A percentile compares a stretch with the other conserved stretches of the same genome.
These are phyloP conservation scores for Scolecobasidium constrictum DNA, from an alignment of 2,329 filamentous ascomycete species.

Conservation along the genomic window DNA sequence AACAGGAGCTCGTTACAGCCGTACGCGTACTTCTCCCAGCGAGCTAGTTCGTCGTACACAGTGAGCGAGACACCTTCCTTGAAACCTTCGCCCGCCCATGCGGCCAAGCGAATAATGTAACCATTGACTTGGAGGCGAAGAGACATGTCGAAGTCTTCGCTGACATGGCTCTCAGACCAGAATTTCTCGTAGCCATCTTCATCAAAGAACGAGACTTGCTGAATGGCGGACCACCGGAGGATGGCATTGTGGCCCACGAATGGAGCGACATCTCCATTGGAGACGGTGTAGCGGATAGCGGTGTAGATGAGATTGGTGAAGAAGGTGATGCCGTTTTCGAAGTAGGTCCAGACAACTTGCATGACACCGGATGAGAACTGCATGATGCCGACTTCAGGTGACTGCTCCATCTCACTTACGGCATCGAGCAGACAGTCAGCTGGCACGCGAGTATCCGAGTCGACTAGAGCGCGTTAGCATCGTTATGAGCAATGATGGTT, in stretches of 20 bases:
- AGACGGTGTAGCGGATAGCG: constrained; percentile 58
- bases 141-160: constrained; percentile 68
- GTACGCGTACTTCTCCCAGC: constrained; percentile 66
- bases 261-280: constrained; percentile 60
- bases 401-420: constrained; percentile 61
- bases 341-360: constrained; percentile 56
- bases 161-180: constrained; percentile 68
- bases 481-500: not conserved
- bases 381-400: constrained; percentile 58
- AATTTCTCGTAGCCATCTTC: constrained; percentile 53
- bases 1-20: constrained; percentile 63
- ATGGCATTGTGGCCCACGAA: constrained; percentile 74
- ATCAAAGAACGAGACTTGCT: constrained; percentile 43
- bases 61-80: constrained; percentile 65
- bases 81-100: constrained; percentile 59
- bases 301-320: constrained; percentile 72
- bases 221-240: constrained; percentile 56
- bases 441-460: constrained; percentile 60
- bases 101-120: constrained; percentile 57
- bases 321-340: constrained; percentile 68
- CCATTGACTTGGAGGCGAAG: constrained; percentile 59
- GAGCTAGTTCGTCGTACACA: constrained; percentile 59
- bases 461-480: constrained; percentile 26
- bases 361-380: constrained; percentile 67
- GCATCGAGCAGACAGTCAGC: constrained; percentile 57